phyloP scores from a whole-genome alignment of 208 protist species.

The Crithidia thermophila region DNA sequence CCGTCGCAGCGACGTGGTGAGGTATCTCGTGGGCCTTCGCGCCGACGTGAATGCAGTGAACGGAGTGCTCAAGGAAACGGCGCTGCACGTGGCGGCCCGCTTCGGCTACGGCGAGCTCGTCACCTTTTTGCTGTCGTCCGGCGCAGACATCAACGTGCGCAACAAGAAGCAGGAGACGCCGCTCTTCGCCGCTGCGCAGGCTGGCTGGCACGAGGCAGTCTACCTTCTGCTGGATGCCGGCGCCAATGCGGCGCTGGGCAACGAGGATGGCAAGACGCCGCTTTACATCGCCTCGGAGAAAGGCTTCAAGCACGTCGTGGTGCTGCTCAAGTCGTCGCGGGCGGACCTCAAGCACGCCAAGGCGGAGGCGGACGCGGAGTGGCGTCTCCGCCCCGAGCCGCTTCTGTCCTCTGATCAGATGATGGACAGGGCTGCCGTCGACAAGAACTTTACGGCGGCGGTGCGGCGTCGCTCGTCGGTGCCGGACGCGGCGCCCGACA shows the following conservation, averaged over 20 bases:
- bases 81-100: slow-evolving; percentile 69
- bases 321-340: slow-evolving; percentile 69
- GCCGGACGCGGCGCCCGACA: slow-evolving; percentile 20
- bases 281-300: slow-evolving; percentile 90
- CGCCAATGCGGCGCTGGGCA: slow-evolving; percentile 57
- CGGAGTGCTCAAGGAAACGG: slow-evolving; percentile 61
- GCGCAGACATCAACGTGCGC: slow-evolving; percentile 69
- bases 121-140: slow-evolving; percentile 41
- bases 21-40: slow-evolving; percentile 60
- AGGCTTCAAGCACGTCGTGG: slow-evolving; percentile 76
- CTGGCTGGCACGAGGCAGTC: slow-evolving; percentile 66
- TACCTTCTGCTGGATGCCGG: slow-evolving; percentile 62
- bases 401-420: slow-evolving; percentile 75
- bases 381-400: slow-evolving; percentile 47
- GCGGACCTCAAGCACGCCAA: slow-evolving; percentile 69
- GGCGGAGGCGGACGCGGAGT: slow-evolving; percentile 65
- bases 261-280: slow-evolving; percentile 83
- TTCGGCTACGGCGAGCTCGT: slow-evolving; percentile 56
- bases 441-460: slow-evolving; percentile 44
- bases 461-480: slow-evolving; percentile 38
- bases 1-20: slow-evolving; percentile 54
- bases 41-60: slow-evolving; percentile 70
- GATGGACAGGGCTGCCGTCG: slow-evolving; percentile 45
- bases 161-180: slow-evolving; percentile 81
- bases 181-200: slow-evolving; percentile 70